Evolutionary conservation across 164 flowering plant genomes (phyloP).

Genomic region (Vitis cinerea): DNA sequence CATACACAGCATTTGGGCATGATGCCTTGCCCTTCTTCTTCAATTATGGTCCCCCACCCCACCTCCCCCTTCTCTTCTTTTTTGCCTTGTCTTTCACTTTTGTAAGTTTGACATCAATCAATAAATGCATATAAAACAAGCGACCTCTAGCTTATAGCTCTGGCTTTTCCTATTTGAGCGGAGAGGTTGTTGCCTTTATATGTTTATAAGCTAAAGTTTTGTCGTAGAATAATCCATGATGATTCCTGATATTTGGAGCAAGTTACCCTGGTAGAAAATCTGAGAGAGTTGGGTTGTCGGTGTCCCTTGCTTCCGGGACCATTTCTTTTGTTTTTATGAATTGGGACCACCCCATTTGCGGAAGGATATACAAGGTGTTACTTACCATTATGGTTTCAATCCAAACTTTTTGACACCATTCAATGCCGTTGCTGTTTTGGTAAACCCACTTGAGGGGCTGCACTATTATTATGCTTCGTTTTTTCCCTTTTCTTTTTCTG

Average conservation of each 20-base stretch:
- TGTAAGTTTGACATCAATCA: background rate
- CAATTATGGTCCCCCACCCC: too few relatives aligned
- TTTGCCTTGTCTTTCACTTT: background rate
- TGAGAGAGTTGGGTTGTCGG: background rate
- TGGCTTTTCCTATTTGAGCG: constrained; percentile 8
- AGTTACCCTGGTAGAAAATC: too few relatives aligned
- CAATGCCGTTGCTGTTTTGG: too few relatives aligned
- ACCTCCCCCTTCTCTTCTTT: background rate
- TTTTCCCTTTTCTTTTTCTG: too few relatives aligned
- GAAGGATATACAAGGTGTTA: too few relatives aligned
- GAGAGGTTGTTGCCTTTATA: constrained; percentile 1
- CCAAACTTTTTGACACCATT: too few relatives aligned
- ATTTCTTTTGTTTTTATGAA: background rate
- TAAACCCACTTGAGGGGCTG: too few relatives aligned
- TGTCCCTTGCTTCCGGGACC: background rate
- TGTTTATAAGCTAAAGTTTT: background rate
- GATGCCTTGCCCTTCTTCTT: background rate
- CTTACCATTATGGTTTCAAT: too few relatives aligned
- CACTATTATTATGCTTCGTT: too few relatives aligned
- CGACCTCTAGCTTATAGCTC: constrained; percentile 10
- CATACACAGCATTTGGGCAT: background rate
- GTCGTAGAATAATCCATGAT: too few relatives aligned
- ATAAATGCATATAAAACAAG: constrained; percentile 6
- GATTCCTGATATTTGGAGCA: too few relatives aligned
- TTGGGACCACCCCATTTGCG: too few relatives aligned